Evolutionary conservation across 176 grass and related monocot genomes (phyloP).

Genomic region (Echinochloa phyllopogon): DNA sequence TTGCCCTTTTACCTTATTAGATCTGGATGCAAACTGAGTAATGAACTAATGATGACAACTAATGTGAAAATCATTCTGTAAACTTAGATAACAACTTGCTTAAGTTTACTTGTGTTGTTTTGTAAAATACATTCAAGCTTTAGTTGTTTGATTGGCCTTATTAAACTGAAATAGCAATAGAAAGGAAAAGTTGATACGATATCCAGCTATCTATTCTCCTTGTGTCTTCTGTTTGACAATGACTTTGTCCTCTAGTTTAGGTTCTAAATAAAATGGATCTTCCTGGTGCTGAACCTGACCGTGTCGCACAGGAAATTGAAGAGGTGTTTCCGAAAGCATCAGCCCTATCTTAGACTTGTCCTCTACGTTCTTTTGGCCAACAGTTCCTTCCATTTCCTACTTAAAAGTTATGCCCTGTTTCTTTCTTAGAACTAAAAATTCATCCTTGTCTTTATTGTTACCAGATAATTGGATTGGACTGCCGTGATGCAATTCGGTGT

Average conservation of each 20-base stretch:
- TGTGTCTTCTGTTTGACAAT: constrained; percentile 40
- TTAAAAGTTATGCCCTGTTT: constrained; percentile 17
- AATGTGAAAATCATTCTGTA: constrained; percentile 21
- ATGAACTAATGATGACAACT: constrained; percentile 35
- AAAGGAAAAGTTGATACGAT: constrained; percentile 15
- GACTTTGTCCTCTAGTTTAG: constrained; percentile 53
- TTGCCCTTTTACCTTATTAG: constrained; percentile 20
- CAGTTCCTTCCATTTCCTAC: constrained; percentile 7
- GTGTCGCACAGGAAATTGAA: constrained; percentile 83
- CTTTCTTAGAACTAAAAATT: constrained; percentile 15
- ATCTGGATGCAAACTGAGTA: constrained; percentile 21
- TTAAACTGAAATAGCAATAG: constrained; percentile 15
- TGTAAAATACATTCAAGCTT: constrained; percentile 7
- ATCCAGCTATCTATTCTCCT: constrained; percentile 31
- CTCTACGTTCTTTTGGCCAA: not conserved
- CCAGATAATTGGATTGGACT: constrained; percentile 96
- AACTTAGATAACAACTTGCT: too few relatives aligned
- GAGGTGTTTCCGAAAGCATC: constrained; percentile 67
- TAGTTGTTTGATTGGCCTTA: not conserved
- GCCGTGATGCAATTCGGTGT: constrained; percentile 86
- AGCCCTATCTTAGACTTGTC: not conserved
- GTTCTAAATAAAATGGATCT: constrained; percentile 99
- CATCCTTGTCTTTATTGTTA: constrained; percentile 9
- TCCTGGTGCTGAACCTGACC: constrained; percentile 96
- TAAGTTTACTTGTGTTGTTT: constrained; percentile 27